A percentile compares a stretch with the other conserved stretches of the same genome.
These are phyloP conservation scores for Drechslerella stenobrocha DNA, from an alignment of 2,329 filamentous ascomycete species.

Conservation along the genomic window DNA sequence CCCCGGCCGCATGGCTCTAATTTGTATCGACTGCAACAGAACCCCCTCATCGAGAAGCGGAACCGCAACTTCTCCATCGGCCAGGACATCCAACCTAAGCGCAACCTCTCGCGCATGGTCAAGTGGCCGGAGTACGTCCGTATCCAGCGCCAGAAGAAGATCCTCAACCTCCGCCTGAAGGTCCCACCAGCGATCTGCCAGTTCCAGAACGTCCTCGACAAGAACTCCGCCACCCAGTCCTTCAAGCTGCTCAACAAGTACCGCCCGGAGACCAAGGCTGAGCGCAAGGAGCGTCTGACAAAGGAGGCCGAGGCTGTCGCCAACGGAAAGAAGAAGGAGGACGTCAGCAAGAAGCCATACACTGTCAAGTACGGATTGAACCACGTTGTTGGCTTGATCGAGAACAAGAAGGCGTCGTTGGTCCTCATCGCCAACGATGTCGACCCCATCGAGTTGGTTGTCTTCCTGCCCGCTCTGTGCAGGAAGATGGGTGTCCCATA, in stretches of 20 bases:
- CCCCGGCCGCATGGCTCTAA: constrained; percentile 22
- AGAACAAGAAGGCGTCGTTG: constrained; percentile 99
- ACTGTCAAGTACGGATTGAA: constrained; percentile 99
- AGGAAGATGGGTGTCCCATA: constrained; percentile 99
- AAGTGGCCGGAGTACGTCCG: constrained; percentile 99
- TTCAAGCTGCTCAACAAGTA: constrained; percentile 99
- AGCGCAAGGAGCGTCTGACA: constrained; percentile 99
- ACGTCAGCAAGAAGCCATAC: constrained; percentile 99
- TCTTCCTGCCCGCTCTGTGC: constrained; percentile 98
- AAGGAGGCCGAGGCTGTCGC: constrained; percentile 97
- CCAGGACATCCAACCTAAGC: constrained; percentile 95
- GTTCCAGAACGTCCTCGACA: constrained; percentile 96
- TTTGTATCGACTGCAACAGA: constrained; percentile 62
- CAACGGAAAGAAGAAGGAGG: constrained; percentile 99
- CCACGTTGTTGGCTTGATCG: constrained; percentile 94
- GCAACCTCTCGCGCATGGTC: constrained; percentile 97
- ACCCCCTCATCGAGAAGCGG: constrained; percentile 99
- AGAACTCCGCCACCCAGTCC: constrained; percentile 91
- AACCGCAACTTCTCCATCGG: constrained; percentile 97
- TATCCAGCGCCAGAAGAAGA: constrained; percentile 81
- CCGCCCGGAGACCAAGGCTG: constrained; percentile 96
- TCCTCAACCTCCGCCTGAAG: constrained; percentile 93
- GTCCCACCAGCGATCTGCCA: constrained; percentile 95
- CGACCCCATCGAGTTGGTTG: constrained; percentile 98
- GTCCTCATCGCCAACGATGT: constrained; percentile 99